Evolutionary conservation across 2,329 filamentous ascomycete genomes (phyloP), one percentile per base, ranked within the genome.

Genomic region (Ceratocystis cubensis): DNA sequence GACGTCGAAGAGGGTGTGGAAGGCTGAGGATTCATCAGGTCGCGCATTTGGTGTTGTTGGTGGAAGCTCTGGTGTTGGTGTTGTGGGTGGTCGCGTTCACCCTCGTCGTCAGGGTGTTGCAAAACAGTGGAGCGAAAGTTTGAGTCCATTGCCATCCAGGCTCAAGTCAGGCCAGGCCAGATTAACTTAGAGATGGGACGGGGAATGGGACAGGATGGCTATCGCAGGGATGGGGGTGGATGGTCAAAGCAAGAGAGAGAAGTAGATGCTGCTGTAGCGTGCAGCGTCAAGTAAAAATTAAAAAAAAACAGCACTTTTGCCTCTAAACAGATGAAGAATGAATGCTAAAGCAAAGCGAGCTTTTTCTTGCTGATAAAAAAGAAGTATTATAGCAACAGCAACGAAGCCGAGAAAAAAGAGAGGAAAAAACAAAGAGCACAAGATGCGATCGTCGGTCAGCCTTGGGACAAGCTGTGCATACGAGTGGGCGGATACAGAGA

Each of bases 51-150:
- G 63, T 75, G 76, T 70, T 72, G 72, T 68, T 74, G 57, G 69
- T 68, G 64, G 25, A 37, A 48, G 37, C 37, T 41, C 37, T 41
- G 37, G 37, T 41, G 37, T 41, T 41, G 76, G 70, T 72, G 72
- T 69, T 74, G 57, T 70, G 69, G 63, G 37, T 48, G 61, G 37
- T 66, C 65, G 50, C 73, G 71, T 70, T 75, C 73, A 69, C 73
- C 76, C 66, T 77, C 77, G 66, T 77, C 74, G 71, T 74, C 75
- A 72, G 74, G 78, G 69, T 75, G 78, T 71, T 79, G 79, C 73
- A 81, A 74, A 71, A 81, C 78, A 62, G 78, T 80, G 69, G 80
- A 80, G 70, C 75, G 78, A 70, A 80, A 82, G 71, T 76, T 76
- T 70, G 75, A 75, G 67, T 81, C 78, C 78, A 80, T 81, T 68